Base-by-base conservation (phyloP, 805 yeast genomes). In the Metschnikowia peoriensis region DNA sequence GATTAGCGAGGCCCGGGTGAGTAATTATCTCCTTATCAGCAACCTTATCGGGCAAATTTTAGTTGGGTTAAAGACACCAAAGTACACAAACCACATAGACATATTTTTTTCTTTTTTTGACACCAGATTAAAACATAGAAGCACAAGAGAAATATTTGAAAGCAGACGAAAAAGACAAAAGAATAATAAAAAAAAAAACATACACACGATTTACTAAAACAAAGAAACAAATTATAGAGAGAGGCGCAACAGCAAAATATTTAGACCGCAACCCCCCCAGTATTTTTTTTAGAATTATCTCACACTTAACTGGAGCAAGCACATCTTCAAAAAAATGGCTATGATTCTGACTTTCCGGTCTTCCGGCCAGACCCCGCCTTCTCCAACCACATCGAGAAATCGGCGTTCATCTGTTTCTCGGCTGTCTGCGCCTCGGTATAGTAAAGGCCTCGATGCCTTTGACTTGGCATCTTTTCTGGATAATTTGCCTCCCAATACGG, bases 401-500 rank as follows among this genome's bases (percentile, higher is more conserved):
- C n/a, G 38, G 9, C 40, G 49, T 11, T 17, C 52, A 12, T 49
- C 46, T 5, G 45, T 6, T 1, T 41, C 44, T 9, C 46, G 48
- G 16, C 28, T 11, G 6, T 14, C 51, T 15, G 49, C 46, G 16
- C 50, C 54, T 7, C 42, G 52, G 4, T 43, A 28, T 14, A 16
- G 53, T 1, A 55, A 49, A 34, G 12, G 40, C n/a, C 10, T 38
- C 8, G 53, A 47, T 22, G 41, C 48, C 4, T 55, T 55, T 29
- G 57, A 55, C 38, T 47, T 50, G 3, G 47, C 58, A 1, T 34
- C 52, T 8, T 28, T 55, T 9, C 52, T 38, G 47, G 55, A 55
- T 28, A 48, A 41, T 22, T 51, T 57, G 45, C 62, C 62, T 4
- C 61, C 60, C 7, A 59, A 59, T 35, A 59, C 62, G 4, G 62